Percentiles rank a stretch among this genome's conserved stretches.
Conservation (phyloP, 768 basidiomycete species). For the Collybia sp. region DNA sequence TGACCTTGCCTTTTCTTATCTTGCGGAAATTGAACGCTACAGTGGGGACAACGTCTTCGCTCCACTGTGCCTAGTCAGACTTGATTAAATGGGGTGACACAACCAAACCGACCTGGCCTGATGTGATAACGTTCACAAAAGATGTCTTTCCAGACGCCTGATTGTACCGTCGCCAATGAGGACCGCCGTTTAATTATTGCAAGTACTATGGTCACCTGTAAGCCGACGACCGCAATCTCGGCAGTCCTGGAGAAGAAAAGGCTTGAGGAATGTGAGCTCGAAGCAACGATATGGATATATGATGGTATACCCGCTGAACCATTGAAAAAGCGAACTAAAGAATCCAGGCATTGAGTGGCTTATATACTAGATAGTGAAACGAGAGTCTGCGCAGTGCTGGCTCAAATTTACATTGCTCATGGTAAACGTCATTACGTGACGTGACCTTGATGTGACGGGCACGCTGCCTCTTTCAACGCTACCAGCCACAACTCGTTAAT, state of each 20-base stretch:
- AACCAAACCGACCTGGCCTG: constrained; percentile 57
- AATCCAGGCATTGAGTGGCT: constrained; percentile 32
- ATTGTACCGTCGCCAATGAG: too few relatives aligned
- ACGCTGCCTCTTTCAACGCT: too few relatives aligned
- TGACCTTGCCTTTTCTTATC: constrained; percentile 85
- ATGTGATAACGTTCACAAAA: constrained; percentile 87
- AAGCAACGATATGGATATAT: neutral
- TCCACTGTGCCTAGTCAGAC: constrained; percentile 53
- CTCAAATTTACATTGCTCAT: constrained; percentile 1
- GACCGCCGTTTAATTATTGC: too few relatives aligned
- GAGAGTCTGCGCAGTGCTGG: neutral
- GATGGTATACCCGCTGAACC: constrained; percentile 36
- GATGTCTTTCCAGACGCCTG: constrained; percentile 95
- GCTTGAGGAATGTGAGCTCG: constrained; percentile 26
- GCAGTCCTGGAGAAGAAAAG: constrained; percentile 86
- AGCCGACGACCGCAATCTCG: constrained; percentile 87
- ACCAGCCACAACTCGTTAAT: too few relatives aligned
- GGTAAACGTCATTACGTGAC: constrained; percentile 5
- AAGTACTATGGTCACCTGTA: constrained; percentile 56
- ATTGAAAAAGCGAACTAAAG: constrained; percentile 37
- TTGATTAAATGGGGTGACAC: neutral
- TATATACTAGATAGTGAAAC: neutral
- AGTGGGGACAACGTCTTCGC: constrained; percentile 94
- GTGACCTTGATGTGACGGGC: neutral
- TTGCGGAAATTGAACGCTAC: constrained; percentile 91